These are phyloP conservation scores for Alternaria sp. DNA, from an alignment of 2,329 filamentous ascomycete species.

Conservation along the genomic window DNA sequence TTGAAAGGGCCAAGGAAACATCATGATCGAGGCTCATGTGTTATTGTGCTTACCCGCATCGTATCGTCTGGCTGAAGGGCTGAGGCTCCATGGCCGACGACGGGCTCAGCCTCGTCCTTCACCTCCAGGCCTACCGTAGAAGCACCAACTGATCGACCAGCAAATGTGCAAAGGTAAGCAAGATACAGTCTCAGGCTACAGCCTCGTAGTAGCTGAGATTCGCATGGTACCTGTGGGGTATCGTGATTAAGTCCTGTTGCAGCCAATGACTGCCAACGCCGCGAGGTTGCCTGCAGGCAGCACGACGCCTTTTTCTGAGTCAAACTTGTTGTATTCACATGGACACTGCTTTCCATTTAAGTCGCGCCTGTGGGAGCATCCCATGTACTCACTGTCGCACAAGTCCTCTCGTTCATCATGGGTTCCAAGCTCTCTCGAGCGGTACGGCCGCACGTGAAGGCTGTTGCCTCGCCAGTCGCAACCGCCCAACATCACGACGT, in stretches of 20 bases:
- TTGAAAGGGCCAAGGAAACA: neutral
- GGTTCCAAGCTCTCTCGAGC: constrained; percentile 41
- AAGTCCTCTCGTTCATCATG: constrained; percentile 27
- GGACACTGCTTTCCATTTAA: constrained; percentile 13
- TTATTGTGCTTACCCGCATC: neutral
- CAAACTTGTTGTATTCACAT: constrained; percentile 21
- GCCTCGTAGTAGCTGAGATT: neutral
- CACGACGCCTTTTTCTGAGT: constrained; percentile 34
- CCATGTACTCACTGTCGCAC: neutral
- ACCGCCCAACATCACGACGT: constrained; percentile 24
- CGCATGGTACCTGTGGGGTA: constrained; percentile 13
- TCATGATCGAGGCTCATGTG: neutral
- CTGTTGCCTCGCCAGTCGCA: constrained; percentile 26
- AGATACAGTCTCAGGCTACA: neutral
- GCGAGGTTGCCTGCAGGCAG: constrained; percentile 44
- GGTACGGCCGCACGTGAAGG: constrained; percentile 29
- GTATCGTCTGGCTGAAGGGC: constrained; percentile 3
- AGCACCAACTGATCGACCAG: constrained; percentile 5
- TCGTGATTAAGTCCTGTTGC: neutral
- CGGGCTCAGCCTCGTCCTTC: constrained; percentile 3
- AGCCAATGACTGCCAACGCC: constrained; percentile 30
- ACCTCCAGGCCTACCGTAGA: neutral
- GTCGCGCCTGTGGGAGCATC: neutral
- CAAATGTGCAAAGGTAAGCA: neutral
- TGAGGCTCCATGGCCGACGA: neutral